Base-by-base conservation (phyloP, 495 filamentous ascomycete species). In the Aspergillus nanangensis region DNA sequence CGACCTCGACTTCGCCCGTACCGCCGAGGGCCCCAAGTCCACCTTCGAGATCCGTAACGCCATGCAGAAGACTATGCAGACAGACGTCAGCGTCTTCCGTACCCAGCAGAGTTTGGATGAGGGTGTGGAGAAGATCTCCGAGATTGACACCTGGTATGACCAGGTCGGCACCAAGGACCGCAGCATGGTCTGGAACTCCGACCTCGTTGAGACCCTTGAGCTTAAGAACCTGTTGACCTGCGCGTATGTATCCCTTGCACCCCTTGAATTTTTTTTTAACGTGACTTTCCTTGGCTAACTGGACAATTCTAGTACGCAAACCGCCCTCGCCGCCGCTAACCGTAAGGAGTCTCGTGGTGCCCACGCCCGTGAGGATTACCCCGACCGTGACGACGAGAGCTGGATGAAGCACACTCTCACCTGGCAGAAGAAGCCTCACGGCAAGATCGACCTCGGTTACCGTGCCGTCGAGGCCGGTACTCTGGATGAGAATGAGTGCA, bases 131-230 rank as follows among this genome's bases (percentile, higher is more conserved):
- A 86, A 79, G 67, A 87, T 97, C 56, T 79, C 70, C 56, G 77
- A 86, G 50, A 84, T 96, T 55, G 93, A 97, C 65, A 67, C 80
- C 58, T 81, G 73, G 51, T 97, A 86, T 72, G 62, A 67, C 45
- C 79, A 95, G 62, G 81, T 96, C 50, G 87, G 88, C 57, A 95
- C 87, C 67, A 95, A 94, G 78, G 92, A 97, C 67, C 86, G 92
- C 61, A 91, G 87, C 81, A 96, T 97, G 93, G 96, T 97, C 74
- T 97, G 92, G 92, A 97, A 97, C 81, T 88, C 87, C 29, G 92
- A 97, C 58, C 79, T 97, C 22, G 87, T 95, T 44, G 92, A 97
- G 80, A 94, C 90, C 21, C 79, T 97, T 33, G 92, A 97, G 72
- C 76, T 96, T 57, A 76, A 89, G 55, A 97, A 97, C 66, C 63